A percentile compares a stretch with the other conserved stretches of the same genome.
phyloP scores from a whole-genome alignment of 129 eudicot species.

The Saussurea involucrata region DNA sequence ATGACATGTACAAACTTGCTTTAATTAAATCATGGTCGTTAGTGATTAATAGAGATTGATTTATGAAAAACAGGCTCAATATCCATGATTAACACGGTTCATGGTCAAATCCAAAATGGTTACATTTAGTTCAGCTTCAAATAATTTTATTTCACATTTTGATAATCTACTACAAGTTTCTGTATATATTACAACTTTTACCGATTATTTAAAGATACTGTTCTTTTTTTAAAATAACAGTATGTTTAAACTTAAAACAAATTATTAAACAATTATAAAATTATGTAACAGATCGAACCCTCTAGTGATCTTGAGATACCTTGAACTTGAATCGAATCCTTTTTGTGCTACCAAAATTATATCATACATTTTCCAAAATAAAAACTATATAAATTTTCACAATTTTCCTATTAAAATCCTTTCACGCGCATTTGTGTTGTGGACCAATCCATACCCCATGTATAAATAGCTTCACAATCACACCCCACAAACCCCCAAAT shows the following conservation, averaged over 20 bases:
- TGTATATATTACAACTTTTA: too few relatives aligned
- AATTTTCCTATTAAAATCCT: neutral
- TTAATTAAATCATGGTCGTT: neutral
- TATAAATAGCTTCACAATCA: slow-evolving; percentile 17
- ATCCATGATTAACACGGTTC: neutral
- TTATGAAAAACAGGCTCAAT: neutral
- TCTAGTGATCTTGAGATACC: too few relatives aligned
- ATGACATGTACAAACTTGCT: neutral
- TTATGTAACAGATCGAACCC: too few relatives aligned
- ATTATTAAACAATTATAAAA: too few relatives aligned
- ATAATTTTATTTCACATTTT: too few relatives aligned
- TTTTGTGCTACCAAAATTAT: neutral
- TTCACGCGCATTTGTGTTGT: slow-evolving; percentile 33
- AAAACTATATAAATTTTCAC: neutral
- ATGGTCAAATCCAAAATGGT: neutral
- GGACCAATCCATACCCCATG: too few relatives aligned
- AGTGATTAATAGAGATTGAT: neutral
- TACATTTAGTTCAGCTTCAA: neutral
- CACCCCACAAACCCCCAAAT: neutral
- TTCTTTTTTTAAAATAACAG: neutral
- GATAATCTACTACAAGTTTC: neutral
- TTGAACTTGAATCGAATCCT: neutral
- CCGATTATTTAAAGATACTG: neutral
- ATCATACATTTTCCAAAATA: neutral
- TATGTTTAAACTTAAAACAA: too few relatives aligned